Evolutionary conservation across 345 rosid species (phyloP).

Genomic region (Eucalyptus pumila): DNA sequence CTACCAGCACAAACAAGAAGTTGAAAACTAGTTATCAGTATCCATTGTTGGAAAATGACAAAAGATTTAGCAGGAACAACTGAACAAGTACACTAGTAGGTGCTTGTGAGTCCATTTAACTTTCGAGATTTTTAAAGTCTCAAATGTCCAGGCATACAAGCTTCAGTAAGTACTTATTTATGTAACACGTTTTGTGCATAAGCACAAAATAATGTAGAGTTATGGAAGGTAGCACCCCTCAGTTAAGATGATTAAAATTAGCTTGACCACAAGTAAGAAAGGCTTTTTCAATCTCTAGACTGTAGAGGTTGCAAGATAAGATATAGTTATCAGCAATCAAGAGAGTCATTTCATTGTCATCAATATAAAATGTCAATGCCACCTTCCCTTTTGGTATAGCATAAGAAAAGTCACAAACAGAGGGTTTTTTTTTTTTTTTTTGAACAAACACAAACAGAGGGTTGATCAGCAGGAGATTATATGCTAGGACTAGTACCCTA

Average conservation of each 20-base stretch:
- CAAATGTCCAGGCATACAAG: not conserved
- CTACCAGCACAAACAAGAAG: constrained; percentile 5
- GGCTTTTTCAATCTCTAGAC: not conserved
- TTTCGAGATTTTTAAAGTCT: too few relatives aligned
- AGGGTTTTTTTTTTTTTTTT: too few relatives aligned
- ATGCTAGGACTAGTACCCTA: not conserved
- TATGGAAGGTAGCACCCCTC: not conserved
- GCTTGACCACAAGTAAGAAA: not conserved
- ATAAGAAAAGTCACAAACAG: not conserved
- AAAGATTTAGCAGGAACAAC: not conserved
- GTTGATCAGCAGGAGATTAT: too few relatives aligned
- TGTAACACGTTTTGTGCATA: not conserved
- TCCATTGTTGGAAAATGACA: not conserved
- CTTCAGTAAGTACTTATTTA: not conserved
- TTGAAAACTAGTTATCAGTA: not conserved
- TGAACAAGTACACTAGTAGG: not conserved
- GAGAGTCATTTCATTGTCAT: not conserved
- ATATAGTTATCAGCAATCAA: not conserved
- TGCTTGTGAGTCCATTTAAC: not conserved
- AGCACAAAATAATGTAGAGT: not conserved
- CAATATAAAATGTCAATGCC: not conserved
- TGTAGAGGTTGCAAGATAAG: not conserved
- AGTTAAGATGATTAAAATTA: not conserved
- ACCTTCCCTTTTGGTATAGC: not conserved
- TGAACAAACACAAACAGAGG: too few relatives aligned